phyloP scores from a whole-genome alignment of 148 eudicot genomes.

The Vaccinium corymbosum region DNA sequence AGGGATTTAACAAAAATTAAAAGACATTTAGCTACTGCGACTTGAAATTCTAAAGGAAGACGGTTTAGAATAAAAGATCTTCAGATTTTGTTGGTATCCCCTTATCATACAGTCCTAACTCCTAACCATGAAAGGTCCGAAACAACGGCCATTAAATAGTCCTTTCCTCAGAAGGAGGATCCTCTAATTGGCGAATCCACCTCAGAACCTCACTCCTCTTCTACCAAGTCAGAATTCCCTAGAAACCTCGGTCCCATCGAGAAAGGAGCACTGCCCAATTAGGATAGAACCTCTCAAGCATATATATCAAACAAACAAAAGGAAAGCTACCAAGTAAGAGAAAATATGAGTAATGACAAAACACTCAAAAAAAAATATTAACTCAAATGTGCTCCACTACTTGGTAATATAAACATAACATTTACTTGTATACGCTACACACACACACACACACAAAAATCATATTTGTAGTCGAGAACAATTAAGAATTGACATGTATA shows the following conservation, averaged over 20 bases:
- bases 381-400: background rate
- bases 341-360: background rate
- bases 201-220: background rate
- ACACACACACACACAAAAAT: no score
- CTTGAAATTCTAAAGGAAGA: background rate
- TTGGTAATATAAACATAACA: background rate
- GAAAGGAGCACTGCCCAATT: background rate
- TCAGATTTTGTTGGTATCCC: background rate
- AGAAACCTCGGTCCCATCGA: background rate
- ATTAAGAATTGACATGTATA: background rate
- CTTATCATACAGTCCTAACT: background rate
- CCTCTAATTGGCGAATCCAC: background rate
- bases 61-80: background rate
- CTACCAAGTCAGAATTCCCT: background rate
- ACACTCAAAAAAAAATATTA: background rate
- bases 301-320: background rate
- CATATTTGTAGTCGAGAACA: background rate
- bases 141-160: background rate
- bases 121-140: background rate
- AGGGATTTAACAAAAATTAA: background rate
- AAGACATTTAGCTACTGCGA: background rate
- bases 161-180: background rate
- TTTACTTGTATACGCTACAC: no score
- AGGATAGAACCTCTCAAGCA: conserved; percentile 2
- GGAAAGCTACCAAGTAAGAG: background rate